Evolutionary conservation across 352 stramenopile genomes (phyloP).

Genomic region (Albugo laibachii): DNA sequence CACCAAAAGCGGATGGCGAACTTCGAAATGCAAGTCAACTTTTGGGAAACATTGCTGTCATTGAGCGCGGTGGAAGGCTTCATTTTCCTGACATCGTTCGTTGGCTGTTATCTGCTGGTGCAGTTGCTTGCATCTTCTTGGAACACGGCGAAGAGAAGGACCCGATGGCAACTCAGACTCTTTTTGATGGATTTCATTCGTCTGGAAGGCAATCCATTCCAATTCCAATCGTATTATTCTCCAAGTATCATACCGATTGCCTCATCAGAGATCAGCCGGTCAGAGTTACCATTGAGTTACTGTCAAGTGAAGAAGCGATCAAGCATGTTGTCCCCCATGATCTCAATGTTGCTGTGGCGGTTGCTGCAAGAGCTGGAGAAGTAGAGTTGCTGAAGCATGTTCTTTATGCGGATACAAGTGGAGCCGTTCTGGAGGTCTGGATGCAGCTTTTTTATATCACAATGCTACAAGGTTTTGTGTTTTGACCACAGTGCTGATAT

Average conservation of each 20-base stretch:
- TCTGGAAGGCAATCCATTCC: slow-evolving; percentile 48
- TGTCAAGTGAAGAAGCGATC: slow-evolving; percentile 49
- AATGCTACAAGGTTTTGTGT: slow-evolving; percentile 2
- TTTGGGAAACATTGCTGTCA: slow-evolving; percentile 42
- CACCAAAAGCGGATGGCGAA: slow-evolving; percentile 43
- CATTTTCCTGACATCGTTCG: slow-evolving; percentile 75
- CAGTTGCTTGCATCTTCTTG: slow-evolving; percentile 58
- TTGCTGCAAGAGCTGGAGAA: slow-evolving; percentile 46
- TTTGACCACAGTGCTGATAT: too few species aligned
- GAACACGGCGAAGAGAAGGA: slow-evolving; percentile 32
- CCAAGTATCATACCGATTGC: slow-evolving; percentile 58
- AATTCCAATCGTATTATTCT: slow-evolving; percentile 61
- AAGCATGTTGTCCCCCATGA: slow-evolving; percentile 45
- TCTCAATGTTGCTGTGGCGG: slow-evolving; percentile 48
- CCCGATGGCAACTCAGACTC: slow-evolving; percentile 23
- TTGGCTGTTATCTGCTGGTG: slow-evolving; percentile 33
- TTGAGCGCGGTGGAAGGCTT: slow-evolving; percentile 55
- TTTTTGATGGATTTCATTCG: slow-evolving; percentile 78
- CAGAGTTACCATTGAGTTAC: slow-evolving; percentile 41
- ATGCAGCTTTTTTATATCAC: background rate
- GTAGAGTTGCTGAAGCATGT: slow-evolving; percentile 53
- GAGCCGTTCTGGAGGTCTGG: slow-evolving; percentile 34
- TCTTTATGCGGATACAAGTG: slow-evolving; percentile 37
- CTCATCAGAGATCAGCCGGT: slow-evolving; percentile 28
- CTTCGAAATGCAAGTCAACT: slow-evolving; percentile 35